phyloP scores from a whole-genome alignment of 495 filamentous ascomycete genomes.

The Immersiella caudata region DNA sequence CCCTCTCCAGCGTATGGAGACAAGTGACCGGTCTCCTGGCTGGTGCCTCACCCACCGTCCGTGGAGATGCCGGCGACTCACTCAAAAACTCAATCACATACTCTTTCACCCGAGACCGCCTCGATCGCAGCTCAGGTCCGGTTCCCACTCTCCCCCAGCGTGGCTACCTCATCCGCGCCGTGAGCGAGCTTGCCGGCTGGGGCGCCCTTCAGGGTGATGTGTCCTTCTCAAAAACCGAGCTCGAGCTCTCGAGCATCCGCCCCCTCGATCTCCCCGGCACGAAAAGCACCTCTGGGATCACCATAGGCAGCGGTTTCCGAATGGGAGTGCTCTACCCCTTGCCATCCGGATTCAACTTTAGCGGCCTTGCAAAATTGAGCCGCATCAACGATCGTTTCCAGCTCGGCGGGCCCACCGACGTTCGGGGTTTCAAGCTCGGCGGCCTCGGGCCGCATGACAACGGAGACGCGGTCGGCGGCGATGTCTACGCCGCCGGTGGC shows the following conservation, averaged over 20 bases:
- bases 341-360: slow-evolving; percentile 59
- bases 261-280: slow-evolving; percentile 70
- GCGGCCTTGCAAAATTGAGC: slow-evolving; percentile 60
- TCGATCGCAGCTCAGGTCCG: slow-evolving; percentile 61
- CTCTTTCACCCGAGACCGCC: slow-evolving; percentile 74
- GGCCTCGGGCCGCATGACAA: slow-evolving; percentile 89
- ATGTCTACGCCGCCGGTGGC: slow-evolving; percentile 85
- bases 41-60: slow-evolving; percentile 76
- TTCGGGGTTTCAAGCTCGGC: slow-evolving; percentile 87
- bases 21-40: slow-evolving; percentile 77
- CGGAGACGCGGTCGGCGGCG: slow-evolving; percentile 81
- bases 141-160: slow-evolving; percentile 77
- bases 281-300: slow-evolving; percentile 69
- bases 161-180: slow-evolving; percentile 75
- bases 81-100: slow-evolving; percentile 86
- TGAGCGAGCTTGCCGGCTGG: slow-evolving; percentile 83
- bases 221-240: slow-evolving; percentile 82
- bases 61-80: slow-evolving; percentile 85
- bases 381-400: slow-evolving; percentile 92
- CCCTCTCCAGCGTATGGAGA: slow-evolving; percentile 81
- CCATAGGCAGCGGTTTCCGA: slow-evolving; percentile 53
- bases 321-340: slow-evolving; percentile 61
- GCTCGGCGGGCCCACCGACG: slow-evolving; percentile 91
- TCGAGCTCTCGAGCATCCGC: slow-evolving; percentile 74
- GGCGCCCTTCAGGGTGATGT: slow-evolving; percentile 86